Evolutionary conservation across 768 basidiomycete species (phyloP).

Genomic region (Lentinula aciculospora): DNA sequence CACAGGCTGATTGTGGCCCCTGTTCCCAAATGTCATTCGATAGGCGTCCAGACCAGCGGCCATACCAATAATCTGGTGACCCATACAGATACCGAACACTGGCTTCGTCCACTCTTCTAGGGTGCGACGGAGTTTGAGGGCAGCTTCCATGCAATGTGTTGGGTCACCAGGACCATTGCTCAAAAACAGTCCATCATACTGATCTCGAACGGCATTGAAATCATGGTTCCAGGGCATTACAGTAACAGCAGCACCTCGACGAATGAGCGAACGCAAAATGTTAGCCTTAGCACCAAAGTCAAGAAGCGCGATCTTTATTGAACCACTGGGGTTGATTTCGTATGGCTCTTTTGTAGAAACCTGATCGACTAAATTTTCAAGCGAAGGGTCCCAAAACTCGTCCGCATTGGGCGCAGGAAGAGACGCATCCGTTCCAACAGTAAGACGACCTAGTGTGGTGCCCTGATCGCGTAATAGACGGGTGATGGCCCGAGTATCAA

Average conservation of each 20-base stretch:
- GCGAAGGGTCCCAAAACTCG: conserved; percentile 92
- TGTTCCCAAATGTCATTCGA: conserved; percentile 99
- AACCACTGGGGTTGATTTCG: conserved; percentile 79
- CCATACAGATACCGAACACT: conserved; percentile 99
- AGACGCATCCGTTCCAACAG: conserved; percentile 68
- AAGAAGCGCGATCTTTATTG: conserved; percentile 89
- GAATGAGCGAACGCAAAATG: conserved; percentile 88
- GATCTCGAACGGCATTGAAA: conserved; percentile 86
- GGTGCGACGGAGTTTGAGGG: conserved; percentile 72
- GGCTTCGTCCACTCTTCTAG: conserved; percentile 89
- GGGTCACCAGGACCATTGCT: conserved; percentile 98
- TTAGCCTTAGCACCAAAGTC: conserved; percentile 99
- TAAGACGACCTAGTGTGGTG: conserved; percentile 89
- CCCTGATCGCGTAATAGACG: conserved; percentile 92
- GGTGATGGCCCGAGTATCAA: conserved; percentile 97
- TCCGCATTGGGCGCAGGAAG: conserved; percentile 50
- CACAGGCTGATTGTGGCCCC: conserved; percentile 98
- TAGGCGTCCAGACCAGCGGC: conserved; percentile 96
- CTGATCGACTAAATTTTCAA: conserved; percentile 91
- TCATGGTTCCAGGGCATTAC: conserved; percentile 98
- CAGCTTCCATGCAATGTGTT: conserved; percentile 80
- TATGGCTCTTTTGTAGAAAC: conserved; percentile 84
- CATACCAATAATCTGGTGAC: conserved; percentile 96
- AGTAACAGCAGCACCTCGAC: conserved; percentile 87
- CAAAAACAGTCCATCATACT: conserved; percentile 92